phyloP scores from a whole-genome alignment of 768 basidiomycete species.

The Amanita rubescens region DNA sequence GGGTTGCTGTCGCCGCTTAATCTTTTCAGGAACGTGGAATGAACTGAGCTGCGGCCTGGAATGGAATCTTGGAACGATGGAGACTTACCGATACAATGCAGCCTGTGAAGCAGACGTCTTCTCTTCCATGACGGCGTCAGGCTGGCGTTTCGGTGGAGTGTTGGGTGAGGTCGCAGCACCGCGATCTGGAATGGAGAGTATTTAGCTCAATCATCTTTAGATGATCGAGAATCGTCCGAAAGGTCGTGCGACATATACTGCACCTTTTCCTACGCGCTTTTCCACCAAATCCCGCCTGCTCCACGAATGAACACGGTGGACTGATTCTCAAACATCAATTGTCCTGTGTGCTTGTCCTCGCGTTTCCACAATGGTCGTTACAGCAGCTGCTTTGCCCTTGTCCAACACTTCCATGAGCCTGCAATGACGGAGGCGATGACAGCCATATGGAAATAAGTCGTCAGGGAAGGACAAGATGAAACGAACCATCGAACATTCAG shows the following conservation, averaged over 20 bases:
- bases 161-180: constrained; percentile 84
- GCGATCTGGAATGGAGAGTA: constrained; percentile 52
- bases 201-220: background rate
- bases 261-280: constrained; percentile 78
- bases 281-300: constrained; percentile 93
- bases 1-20: constrained; percentile 91
- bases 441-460: background rate
- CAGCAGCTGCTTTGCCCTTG: constrained; percentile 91
- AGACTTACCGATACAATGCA: constrained; percentile 76
- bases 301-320: constrained; percentile 89
- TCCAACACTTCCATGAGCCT: constrained; percentile 78
- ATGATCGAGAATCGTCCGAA: background rate
- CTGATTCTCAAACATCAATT: constrained; percentile 87
- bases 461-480: background rate
- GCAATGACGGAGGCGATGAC: background rate
- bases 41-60: background rate
- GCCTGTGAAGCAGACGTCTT: constrained; percentile 79
- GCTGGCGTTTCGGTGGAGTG: constrained; percentile 68
- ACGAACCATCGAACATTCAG: background rate
- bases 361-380: constrained; percentile 73
- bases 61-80: background rate
- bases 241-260: background rate
- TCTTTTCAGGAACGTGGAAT: constrained; percentile 26
- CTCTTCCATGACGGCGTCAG: constrained; percentile 86
- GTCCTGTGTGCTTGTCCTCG: constrained; percentile 71